Conservation (phyloP, 164 flowering plant genomes). For the Amborella trichopoda region DNA sequence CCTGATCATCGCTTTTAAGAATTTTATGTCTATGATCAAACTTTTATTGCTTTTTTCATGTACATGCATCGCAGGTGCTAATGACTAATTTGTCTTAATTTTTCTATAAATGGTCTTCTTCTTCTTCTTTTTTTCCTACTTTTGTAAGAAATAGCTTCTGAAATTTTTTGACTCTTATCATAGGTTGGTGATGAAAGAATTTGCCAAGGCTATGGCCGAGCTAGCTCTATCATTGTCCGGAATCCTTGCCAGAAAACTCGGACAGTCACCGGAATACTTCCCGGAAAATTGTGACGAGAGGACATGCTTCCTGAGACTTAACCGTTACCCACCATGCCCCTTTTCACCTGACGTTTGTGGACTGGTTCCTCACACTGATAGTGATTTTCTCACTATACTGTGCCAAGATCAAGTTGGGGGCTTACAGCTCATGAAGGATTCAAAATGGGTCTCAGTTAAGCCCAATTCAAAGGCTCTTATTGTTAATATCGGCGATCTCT, state of each 20-base stretch:
- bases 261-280: constrained; percentile 15
- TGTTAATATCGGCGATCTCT: constrained; percentile 76
- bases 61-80: too few relatives aligned
- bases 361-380: constrained; percentile 71
- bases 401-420: constrained; percentile 79
- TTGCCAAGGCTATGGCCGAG: constrained; percentile 43
- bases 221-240: constrained; percentile 42
- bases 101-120: too few relatives aligned
- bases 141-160: too few relatives aligned
- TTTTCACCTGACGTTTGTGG: constrained; percentile 36
- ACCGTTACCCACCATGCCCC: constrained; percentile 53
- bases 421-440: constrained; percentile 60
- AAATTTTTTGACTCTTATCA: background rate
- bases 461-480: constrained; percentile 56
- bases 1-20: too few relatives aligned
- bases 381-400: constrained; percentile 66
- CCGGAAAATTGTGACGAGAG: constrained; percentile 31
- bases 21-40: too few relatives aligned
- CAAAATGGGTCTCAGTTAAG: constrained; percentile 62
- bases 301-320: constrained; percentile 60
- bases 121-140: too few relatives aligned
- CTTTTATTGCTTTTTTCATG: too few relatives aligned
- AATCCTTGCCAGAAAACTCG: constrained; percentile 36
- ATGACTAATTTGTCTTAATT: too few relatives aligned
- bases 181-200: constrained; percentile 45